These are phyloP conservation scores for Fraxinus ornus DNA, from an alignment of 305 asterid species.

Conservation along the genomic window DNA sequence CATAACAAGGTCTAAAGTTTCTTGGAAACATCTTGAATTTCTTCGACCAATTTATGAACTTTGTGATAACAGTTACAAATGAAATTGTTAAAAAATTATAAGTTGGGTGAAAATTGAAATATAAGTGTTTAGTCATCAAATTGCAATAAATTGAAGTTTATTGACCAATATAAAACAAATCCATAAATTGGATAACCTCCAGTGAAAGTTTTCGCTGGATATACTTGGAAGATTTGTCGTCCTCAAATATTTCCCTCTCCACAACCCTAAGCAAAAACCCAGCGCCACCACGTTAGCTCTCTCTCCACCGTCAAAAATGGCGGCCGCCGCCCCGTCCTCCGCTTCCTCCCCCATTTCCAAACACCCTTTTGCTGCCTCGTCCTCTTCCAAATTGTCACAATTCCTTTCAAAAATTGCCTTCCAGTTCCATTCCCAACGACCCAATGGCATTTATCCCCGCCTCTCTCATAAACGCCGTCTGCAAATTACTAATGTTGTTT, in stretches of 20 bases:
- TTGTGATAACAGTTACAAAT: not conserved
- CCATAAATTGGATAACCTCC: not conserved
- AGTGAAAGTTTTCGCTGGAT: not conserved
- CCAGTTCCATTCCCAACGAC: not conserved
- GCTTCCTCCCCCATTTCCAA: conserved; percentile 1
- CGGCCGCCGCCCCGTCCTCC: conserved; percentile 7
- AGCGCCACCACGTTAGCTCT: not conserved
- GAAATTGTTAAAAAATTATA: not conserved
- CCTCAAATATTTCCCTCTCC: not conserved
- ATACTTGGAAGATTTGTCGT: not conserved
- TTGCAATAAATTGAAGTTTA: not conserved
- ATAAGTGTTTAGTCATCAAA: not conserved
- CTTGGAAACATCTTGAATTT: not conserved
- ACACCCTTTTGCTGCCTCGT: not conserved
- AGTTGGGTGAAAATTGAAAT: not conserved
- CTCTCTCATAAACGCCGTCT: not conserved
- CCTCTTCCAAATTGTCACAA: conserved; percentile 2
- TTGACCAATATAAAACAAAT: not conserved
- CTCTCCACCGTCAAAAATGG: conserved; percentile 2
- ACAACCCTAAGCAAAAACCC: not conserved
- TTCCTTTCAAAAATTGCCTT: not conserved
- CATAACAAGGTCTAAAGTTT: not conserved
- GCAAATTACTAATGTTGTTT: not conserved
- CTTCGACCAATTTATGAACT: not conserved
- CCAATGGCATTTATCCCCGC: not conserved